Conservation (phyloP, 2,329 filamentous ascomycete genomes). For the Zymoseptoria brevis region DNA sequence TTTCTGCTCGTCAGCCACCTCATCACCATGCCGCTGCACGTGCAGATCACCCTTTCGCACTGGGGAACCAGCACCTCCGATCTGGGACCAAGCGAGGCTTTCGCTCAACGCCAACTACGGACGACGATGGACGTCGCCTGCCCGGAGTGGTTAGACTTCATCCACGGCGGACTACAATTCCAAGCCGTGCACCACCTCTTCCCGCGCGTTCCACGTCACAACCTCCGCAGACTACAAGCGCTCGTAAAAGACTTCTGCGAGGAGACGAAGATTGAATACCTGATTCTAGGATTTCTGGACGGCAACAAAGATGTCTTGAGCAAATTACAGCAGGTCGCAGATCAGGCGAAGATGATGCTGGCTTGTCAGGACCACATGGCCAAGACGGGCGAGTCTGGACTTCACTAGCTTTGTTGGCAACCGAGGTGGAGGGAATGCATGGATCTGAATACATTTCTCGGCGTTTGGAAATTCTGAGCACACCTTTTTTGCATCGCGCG, state of each 20-base stretch:
- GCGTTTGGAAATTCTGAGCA: neutral
- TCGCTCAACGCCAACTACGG: constrained; percentile 60
- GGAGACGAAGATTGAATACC: constrained; percentile 57
- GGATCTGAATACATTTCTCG: neutral
- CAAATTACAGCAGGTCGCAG: constrained; percentile 49
- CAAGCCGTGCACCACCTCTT: constrained; percentile 65
- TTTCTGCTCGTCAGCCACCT: constrained; percentile 60
- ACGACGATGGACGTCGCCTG: constrained; percentile 70
- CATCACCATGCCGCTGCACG: constrained; percentile 59
- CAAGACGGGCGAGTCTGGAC: constrained; percentile 27
- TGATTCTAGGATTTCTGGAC: constrained; percentile 53
- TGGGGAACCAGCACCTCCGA: constrained; percentile 64
- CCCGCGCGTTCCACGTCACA: constrained; percentile 60
- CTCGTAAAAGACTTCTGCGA: constrained; percentile 56
- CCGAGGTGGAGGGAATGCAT: neutral
- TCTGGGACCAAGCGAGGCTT: constrained; percentile 56
- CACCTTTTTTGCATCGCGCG: neutral
- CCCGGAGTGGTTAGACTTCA: constrained; percentile 62
- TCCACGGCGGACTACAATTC: constrained; percentile 66
- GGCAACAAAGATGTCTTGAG: constrained; percentile 53
- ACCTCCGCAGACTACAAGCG: constrained; percentile 53
- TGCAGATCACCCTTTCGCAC: constrained; percentile 65
- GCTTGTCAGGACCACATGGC: constrained; percentile 44
- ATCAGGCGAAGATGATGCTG: constrained; percentile 53
- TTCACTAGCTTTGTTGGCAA: neutral